phyloP scores from a whole-genome alignment of 495 filamentous ascomycete species.

The Penicillium verhagenii region DNA sequence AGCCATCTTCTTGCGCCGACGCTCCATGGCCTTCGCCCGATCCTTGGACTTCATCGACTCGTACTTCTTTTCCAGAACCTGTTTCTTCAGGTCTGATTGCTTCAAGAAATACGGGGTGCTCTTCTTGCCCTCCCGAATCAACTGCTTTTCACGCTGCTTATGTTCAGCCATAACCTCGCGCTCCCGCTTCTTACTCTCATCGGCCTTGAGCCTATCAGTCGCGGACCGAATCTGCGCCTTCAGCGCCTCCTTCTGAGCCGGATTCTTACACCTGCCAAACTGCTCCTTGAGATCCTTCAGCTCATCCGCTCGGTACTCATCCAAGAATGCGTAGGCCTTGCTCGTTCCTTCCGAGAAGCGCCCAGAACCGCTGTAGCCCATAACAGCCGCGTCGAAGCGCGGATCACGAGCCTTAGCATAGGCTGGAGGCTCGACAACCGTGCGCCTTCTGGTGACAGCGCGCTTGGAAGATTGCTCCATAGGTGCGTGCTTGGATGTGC shows the following conservation, averaged over 20 bases:
- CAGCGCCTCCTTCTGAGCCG: constrained; percentile 58
- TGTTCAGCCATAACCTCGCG: constrained; percentile 66
- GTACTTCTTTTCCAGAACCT: constrained; percentile 74
- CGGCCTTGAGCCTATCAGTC: constrained; percentile 66
- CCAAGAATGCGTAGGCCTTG: constrained; percentile 79
- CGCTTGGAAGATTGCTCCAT: constrained; percentile 75
- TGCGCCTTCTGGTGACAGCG: constrained; percentile 75
- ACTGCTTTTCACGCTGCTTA: constrained; percentile 76
- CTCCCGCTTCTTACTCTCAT: constrained; percentile 64
- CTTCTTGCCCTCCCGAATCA: constrained; percentile 82
- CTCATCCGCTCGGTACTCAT: constrained; percentile 78
- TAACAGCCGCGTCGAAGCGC: constrained; percentile 70
- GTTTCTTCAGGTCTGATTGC: constrained; percentile 83
- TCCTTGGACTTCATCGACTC: constrained; percentile 76
- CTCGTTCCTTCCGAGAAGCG: constrained; percentile 49
- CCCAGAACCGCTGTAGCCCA: constrained; percentile 28
- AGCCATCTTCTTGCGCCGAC: constrained; percentile 78
- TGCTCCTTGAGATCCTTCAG: constrained; percentile 67
- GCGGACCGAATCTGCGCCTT: constrained; percentile 65
- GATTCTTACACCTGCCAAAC: constrained; percentile 64
- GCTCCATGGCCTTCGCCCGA: constrained; percentile 74
- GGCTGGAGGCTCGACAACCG: constrained; percentile 56
- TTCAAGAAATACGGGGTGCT: constrained; percentile 92
- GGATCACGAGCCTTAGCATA: constrained; percentile 66
- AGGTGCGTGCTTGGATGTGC: constrained; percentile 85